A percentile compares a stretch with the other conserved stretches of the same genome.
Evolutionary conservation across 805 yeast species (phyloP).

Genomic region (Myxozyma nipponensis): DNA sequence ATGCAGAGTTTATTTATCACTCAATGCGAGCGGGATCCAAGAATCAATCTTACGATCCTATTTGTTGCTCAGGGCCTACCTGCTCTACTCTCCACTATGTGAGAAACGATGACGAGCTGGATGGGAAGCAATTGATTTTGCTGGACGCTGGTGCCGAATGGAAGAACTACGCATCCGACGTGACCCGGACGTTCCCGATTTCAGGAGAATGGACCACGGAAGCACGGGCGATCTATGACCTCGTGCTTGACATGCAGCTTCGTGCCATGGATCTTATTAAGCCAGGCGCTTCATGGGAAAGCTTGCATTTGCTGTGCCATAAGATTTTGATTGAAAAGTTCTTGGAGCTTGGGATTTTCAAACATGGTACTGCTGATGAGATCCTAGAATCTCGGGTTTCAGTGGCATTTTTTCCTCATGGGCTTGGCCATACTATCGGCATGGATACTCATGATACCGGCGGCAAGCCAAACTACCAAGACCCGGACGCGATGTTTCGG

Average conservation of each 20-base stretch:
- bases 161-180: conserved; percentile 88
- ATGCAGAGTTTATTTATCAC: conserved; percentile 93
- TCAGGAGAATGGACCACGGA: conserved; percentile 86
- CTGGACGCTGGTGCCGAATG: conserved; percentile 98
- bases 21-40: conserved; percentile 92
- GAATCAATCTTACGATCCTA: conserved; percentile 85
- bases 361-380: conserved; percentile 49
- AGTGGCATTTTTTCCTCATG: conserved; percentile 88
- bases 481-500: conserved; percentile 68
- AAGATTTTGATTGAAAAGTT: conserved; percentile 68
- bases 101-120: conserved; percentile 66
- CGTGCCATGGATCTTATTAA: conserved; percentile 65
- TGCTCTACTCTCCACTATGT: conserved; percentile 90
- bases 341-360: conserved; percentile 70
- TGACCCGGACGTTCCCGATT: conserved; percentile 92
- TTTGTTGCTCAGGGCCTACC: conserved; percentile 89
- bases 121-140: conserved; percentile 56
- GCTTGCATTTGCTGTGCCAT: conserved; percentile 76
- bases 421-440: conserved; percentile 89
- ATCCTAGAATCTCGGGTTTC: conserved; percentile 67
- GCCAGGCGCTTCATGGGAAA: conserved; percentile 86
- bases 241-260: conserved; percentile 79
- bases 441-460: conserved; percentile 97
- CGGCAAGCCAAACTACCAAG: conserved; percentile 81
- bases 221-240: conserved; percentile 73